Base-by-base conservation (phyloP, 169 alveolate genomes). In the Cryptosporidium parvum region DNA sequence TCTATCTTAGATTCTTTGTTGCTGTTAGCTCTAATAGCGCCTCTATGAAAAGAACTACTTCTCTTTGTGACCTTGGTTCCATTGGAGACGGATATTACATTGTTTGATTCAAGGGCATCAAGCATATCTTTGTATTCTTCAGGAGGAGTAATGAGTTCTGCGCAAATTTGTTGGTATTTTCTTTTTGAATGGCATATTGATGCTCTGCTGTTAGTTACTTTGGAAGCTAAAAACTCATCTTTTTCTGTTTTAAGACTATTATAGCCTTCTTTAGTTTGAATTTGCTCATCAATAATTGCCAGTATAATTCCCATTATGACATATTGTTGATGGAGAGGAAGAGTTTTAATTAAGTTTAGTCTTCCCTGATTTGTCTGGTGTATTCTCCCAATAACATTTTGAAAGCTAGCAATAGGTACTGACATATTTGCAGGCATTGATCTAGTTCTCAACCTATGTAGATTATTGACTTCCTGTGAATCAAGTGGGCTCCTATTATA, bases 111-210 rank as follows among this genome's bases (percentile, higher is more conserved):
- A 3, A 80, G 44, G 18, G 89, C 72, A 21, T 80, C 89, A 23
- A 80, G 89, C 75, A 80, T 62, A 3, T 80, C 89, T 44, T 42
- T 80, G 68, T 44, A 65, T 26, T 80, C 89, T 65, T 80, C 89
- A 37, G 89, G 89, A 29, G 53, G 31, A 62, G 89, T 61, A 21
- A 80, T 26, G n/a, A 80, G 44, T 31, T 65, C 75, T 58, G 26
- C 29, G 33, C 89, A 80, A 4, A 80, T 80, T 5, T 61, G 44
- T 9, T 80, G 52, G 52, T 80, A 80, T 44, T 80, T 80, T 14
- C 53, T 80, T 33, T 8, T 80, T 21, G 48, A 23, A 12, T 21
- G 62, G 45, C 67, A 29, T 7, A 67, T 8, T 26, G 80, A 80
- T 21, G 39, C 26, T 42, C 68, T 23, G 5, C 26, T 62, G 45